Conservation (phyloP, 116 monocot genomes). For the Zostera marina region DNA sequence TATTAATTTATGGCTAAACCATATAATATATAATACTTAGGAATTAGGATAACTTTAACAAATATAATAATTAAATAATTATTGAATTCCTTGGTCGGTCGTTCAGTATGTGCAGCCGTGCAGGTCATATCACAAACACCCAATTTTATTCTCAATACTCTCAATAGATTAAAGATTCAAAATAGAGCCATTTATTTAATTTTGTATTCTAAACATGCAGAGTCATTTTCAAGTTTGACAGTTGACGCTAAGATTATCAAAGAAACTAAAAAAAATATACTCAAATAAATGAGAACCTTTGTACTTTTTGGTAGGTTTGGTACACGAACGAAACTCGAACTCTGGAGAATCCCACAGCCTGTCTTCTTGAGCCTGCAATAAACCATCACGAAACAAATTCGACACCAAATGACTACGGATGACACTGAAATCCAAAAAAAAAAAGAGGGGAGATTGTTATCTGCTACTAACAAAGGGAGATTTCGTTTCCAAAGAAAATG, state of each 20-base stretch:
- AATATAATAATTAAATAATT: no score
- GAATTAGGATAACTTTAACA: no score
- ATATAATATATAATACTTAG: no score
- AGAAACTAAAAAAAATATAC: neutral
- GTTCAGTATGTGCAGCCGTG: no score
- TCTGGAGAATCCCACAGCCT: conserved; percentile 45
- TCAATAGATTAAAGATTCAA: neutral
- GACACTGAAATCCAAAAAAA: neutral
- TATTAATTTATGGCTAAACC: no score
- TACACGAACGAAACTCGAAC: conserved; percentile 46
- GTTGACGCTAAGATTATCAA: neutral
- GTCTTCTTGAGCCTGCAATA: conserved; percentile 26
- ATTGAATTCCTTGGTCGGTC: no score
- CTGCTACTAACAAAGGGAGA: neutral
- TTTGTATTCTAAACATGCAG: neutral
- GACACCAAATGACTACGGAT: neutral
- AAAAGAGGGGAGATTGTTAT: neutral
- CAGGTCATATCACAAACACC: neutral
- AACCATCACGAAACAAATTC: neutral
- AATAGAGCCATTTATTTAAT: neutral
- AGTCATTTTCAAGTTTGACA: neutral
- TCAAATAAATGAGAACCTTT: conserved; percentile 19
- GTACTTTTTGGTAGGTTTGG: conserved; percentile 55
- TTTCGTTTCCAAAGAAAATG: neutral
- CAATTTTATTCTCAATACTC: neutral